Base-by-base conservation (phyloP, 2,329 filamentous ascomycete species). In the Leptographium procerum region DNA sequence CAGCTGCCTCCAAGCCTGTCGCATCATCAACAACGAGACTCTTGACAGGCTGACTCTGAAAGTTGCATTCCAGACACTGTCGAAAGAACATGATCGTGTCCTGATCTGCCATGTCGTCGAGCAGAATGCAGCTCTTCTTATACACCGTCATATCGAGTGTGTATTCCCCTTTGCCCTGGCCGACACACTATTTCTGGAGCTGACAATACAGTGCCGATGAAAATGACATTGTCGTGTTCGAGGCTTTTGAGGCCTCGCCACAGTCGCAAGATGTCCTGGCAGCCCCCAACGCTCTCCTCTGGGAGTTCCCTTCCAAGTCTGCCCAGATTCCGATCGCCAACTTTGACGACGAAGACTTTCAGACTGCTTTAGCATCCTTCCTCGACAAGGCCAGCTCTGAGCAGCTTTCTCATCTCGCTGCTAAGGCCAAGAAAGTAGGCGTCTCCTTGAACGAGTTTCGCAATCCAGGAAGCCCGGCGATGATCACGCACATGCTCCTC, bases 231-330 rank as follows among this genome's bases (percentile, higher is more conserved):
- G 61, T 63, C 61, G 77, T 63, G 22, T 82, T 58, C 52, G 84
- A 88, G 66, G 73, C 74, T 0, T 87, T 87, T 58, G 84, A 88
- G 65, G 73, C 78, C 0, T 84, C 83, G 0, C 72, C 85, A 0
- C 65, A 66, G 0, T 79, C 78, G 1, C 72, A 80, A 50, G 69
- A 75, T 16, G 78, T 85, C 0, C 70, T 86, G 2, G 73, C 74
- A 0, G 68, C 79, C 0, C 68, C 78, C 24, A 73, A 73, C 29
- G 76, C 82, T 1, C 67, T 88, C 0, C 64, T 72, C 58, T 84
- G 83, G 76, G 73, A 78, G 22, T 88, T 88, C 61, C 85, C 85
- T 0, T 81, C 78, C 0, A 69, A 68, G 19, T 75, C 79, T 0
- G 77, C 80, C 0, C 70, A 73, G 0, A 64, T 86, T 3, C 70